Conservation (phyloP, 768 basidiomycete species). For the Boletus reticulatus region DNA sequence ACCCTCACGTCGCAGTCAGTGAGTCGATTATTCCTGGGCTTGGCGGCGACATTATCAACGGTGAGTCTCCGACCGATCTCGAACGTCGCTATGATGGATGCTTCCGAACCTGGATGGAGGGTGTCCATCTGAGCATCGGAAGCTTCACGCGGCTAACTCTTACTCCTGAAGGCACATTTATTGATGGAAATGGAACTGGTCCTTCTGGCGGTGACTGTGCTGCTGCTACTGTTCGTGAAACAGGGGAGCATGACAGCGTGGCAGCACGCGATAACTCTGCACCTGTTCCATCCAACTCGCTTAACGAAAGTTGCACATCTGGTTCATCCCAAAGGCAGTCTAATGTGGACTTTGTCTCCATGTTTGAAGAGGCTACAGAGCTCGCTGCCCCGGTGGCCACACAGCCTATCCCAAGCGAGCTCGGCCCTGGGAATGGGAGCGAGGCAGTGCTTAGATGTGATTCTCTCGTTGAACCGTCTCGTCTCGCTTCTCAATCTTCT, state of each 20-base stretch:
- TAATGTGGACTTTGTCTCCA: slow-evolving; percentile 19
- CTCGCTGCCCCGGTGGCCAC: slow-evolving; percentile 19
- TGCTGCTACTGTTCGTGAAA: slow-evolving; percentile 14
- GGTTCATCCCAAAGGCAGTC: slow-evolving; percentile 19
- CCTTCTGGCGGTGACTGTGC: slow-evolving; percentile 29
- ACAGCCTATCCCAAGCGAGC: slow-evolving; percentile 16
- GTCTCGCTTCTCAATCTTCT: slow-evolving; percentile 30
- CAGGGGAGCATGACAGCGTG: slow-evolving; percentile 14
- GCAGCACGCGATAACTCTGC: slow-evolving; percentile 26
- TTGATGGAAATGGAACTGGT: slow-evolving; percentile 36
- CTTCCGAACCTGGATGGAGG: slow-evolving; percentile 39
- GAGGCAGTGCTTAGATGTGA: slow-evolving; percentile 18
- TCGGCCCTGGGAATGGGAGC: slow-evolving; percentile 17
- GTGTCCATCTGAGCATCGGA: slow-evolving; percentile 37
- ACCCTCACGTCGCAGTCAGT: slow-evolving; percentile 36
- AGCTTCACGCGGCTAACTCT: slow-evolving; percentile 60
- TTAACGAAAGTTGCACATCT: slow-evolving; percentile 12
- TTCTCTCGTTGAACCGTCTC: slow-evolving; percentile 31
- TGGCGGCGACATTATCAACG: slow-evolving; percentile 39
- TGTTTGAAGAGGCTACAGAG: slow-evolving; percentile 18
- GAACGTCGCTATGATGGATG: slow-evolving; percentile 42
- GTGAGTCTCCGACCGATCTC: slow-evolving; percentile 48
- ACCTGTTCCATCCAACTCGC: slow-evolving; percentile 22
- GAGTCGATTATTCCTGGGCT: slow-evolving; percentile 33
- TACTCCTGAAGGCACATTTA: slow-evolving; percentile 40